Percentiles rank a stretch among this genome's conserved stretches.
phyloP scores from a whole-genome alignment of 805 yeast genomes.

The Candida silvatica region DNA sequence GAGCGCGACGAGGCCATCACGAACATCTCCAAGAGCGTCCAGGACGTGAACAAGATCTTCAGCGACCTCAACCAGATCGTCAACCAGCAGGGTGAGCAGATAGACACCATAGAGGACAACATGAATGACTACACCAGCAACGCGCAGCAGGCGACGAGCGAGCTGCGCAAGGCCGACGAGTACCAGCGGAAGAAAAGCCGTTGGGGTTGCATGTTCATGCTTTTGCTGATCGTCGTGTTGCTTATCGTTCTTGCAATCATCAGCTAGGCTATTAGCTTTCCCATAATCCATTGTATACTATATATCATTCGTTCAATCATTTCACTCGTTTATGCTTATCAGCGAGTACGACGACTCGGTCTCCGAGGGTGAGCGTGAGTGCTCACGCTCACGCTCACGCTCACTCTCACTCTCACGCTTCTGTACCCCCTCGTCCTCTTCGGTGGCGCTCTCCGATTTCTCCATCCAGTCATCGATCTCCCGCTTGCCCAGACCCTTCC shows the following conservation, averaged over 20 bases:
- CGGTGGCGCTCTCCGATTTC: too few relatives aligned
- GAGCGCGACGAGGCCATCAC: slow-evolving; percentile 69
- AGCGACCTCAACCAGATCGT: slow-evolving; percentile 74
- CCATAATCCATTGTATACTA: not conserved
- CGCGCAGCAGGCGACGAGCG: slow-evolving; percentile 62
- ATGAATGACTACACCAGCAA: slow-evolving; percentile 54
- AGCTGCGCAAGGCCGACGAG: slow-evolving; percentile 64
- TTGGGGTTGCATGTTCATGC: slow-evolving; percentile 64
- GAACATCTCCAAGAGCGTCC: slow-evolving; percentile 68
- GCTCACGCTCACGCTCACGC: not conserved
- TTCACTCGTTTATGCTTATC: too few relatives aligned
- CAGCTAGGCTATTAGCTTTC: slow-evolving; percentile 19
- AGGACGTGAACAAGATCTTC: slow-evolving; percentile 79
- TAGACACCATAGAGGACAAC: slow-evolving; percentile 80
- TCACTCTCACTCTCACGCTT: not conserved
- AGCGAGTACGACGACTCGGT: too few relatives aligned
- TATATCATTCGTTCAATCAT: not conserved
- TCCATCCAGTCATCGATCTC: slow-evolving; percentile 3
- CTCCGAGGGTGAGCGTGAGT: not conserved
- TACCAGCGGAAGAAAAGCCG: slow-evolving; percentile 62
- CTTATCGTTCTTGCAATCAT: slow-evolving; percentile 50
- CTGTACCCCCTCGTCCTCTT: too few relatives aligned
- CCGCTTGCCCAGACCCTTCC: slow-evolving; percentile 2
- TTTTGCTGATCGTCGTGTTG: slow-evolving; percentile 48
- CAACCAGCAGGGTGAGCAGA: slow-evolving; percentile 74